Evolutionary conservation across 768 basidiomycete species (phyloP), one percentile per base, ranked within the genome.

Genomic region (Cystobasidium ongulense): DNA sequence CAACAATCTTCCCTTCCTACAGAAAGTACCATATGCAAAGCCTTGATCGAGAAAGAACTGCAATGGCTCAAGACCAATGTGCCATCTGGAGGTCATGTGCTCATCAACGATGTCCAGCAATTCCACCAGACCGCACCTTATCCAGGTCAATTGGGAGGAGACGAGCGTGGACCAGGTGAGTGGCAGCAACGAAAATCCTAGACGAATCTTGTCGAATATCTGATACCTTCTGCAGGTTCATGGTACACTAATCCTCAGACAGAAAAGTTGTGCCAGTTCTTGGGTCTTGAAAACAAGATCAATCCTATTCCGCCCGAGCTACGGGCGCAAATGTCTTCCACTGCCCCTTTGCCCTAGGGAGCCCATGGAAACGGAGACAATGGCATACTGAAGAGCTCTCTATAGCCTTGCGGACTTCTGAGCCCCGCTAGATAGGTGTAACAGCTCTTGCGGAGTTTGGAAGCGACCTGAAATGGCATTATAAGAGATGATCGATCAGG

Each of bases 211-310:
- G 31, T 29, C 50, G n/a, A n/a, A n/a, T n/a, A n/a, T n/a, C 23
- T 68, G 15, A 39, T 10, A 1, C 35, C 0, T 11, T 23, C 21
- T 1, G 18, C 79, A 93, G 91, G 88, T 29, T 85, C 86, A 0
- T 86, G 85, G 83, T 94, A 91, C 80, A 86, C 88, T 29, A 95
- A 94, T 78, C 89, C 91, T 31, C 93, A 98, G 79, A 98, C 93
- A 0, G 87, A 86, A 65, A 88, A 92, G 1, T 90, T 97, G 77
- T 91, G 90, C 79, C 80, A 82, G 23, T 86, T 97, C 86, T 80
- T 99, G 43, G 86, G 85, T 21, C 85, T 98, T 43, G 84, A 87
- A 74, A 91, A 95, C 81, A 89, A 86, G 78, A 83, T 89, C 68
- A 86, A 86, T 76, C 83, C 83, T 3, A 76, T 81, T 5, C 83